Conservation (phyloP, 2,329 filamentous ascomycete genomes). For the Cucurbitaria berberidis region DNA sequence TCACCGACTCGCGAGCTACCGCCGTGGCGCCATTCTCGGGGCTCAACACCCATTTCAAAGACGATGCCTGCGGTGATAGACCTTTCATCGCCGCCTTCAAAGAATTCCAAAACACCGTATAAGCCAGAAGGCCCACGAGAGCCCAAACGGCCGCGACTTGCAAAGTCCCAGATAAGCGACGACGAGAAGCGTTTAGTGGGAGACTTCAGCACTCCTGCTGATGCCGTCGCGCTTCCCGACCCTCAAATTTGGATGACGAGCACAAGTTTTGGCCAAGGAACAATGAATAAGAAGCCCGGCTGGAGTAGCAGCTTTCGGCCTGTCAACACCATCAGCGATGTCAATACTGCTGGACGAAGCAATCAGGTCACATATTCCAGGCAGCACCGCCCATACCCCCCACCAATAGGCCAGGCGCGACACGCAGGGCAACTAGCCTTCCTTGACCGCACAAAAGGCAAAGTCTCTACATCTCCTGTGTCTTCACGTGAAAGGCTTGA, state of each 20-base stretch:
- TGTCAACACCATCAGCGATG: slow-evolving; percentile 17
- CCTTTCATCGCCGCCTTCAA: slow-evolving; percentile 18
- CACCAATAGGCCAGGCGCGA: slow-evolving; percentile 10
- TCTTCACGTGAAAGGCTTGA: neutral
- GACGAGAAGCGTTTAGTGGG: slow-evolving; percentile 23
- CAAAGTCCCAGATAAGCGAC: slow-evolving; percentile 7
- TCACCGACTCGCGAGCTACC: slow-evolving; percentile 7
- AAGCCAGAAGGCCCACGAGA: neutral
- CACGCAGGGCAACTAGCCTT: slow-evolving; percentile 14
- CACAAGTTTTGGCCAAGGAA: neutral
- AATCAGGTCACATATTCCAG: slow-evolving; percentile 23
- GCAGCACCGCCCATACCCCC: slow-evolving; percentile 1
- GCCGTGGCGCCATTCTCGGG: slow-evolving; percentile 7
- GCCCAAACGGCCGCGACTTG: neutral
- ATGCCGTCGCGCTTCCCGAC: slow-evolving; percentile 22
- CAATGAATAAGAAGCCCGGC: slow-evolving; percentile 19
- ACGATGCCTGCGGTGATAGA: slow-evolving; percentile 8
- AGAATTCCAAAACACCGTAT: neutral
- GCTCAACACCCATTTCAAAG: slow-evolving; percentile 5
- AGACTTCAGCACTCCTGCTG: slow-evolving; percentile 23
- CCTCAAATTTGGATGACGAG: slow-evolving; percentile 16
- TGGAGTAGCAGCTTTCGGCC: slow-evolving; percentile 16
- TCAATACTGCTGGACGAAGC: slow-evolving; percentile 1
- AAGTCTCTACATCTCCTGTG: neutral
- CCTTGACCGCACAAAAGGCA: slow-evolving; percentile 2